phyloP scores from a whole-genome alignment of 2,329 filamentous ascomycete genomes.

The Colletotrichum simmondsii region DNA sequence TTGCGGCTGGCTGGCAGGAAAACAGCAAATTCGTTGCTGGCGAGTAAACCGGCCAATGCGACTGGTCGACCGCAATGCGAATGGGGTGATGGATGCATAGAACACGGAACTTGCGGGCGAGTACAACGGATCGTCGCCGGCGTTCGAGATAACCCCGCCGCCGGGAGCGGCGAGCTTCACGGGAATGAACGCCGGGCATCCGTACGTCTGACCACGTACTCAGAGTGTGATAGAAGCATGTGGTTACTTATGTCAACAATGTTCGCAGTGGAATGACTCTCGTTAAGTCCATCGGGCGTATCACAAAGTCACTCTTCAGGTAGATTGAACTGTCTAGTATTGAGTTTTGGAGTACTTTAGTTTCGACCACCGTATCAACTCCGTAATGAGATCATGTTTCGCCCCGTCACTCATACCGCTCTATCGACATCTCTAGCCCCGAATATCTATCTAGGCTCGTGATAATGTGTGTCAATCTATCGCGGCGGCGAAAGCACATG shows the following conservation, averaged over 20 bases:
- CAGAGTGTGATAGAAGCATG: not conserved
- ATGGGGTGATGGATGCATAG: not conserved
- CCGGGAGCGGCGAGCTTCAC: conserved; percentile 3
- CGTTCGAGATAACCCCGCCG: not conserved
- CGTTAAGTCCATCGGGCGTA: not conserved
- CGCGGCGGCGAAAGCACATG: not conserved
- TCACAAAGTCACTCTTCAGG: not conserved
- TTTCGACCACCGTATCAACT: not conserved
- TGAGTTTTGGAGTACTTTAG: not conserved
- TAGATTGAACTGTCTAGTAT: not conserved
- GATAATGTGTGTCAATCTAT: too few relatives aligned
- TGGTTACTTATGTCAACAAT: not conserved
- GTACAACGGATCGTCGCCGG: not conserved
- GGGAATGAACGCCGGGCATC: not conserved
- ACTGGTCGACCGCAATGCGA: not conserved
- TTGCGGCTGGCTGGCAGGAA: not conserved
- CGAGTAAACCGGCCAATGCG: not conserved
- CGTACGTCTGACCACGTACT: not conserved
- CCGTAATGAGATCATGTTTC: not conserved
- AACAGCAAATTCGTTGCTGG: not conserved
- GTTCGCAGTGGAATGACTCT: not conserved
- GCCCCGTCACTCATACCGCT: not conserved
- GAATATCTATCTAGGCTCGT: not conserved
- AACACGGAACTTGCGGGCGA: not conserved
- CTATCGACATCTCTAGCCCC: not conserved